phyloP scores from a whole-genome alignment of 2,329 filamentous ascomycete genomes.

The Chaetothyriales sp. region DNA sequence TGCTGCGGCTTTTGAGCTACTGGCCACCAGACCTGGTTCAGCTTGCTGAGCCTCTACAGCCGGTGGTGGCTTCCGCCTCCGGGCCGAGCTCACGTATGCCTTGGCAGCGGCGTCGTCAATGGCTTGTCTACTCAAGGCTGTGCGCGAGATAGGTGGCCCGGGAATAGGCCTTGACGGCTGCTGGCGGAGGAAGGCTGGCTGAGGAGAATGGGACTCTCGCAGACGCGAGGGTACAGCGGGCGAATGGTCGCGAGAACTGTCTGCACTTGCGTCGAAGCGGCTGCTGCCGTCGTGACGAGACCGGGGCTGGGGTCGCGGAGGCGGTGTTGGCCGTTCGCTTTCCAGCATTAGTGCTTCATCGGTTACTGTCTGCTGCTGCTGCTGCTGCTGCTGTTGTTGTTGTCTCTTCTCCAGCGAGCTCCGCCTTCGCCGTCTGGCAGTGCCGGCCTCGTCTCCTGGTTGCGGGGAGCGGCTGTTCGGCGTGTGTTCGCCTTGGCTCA shows the following conservation, averaged over 20 bases:
- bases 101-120: slow-evolving; percentile 69
- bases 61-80: slow-evolving; percentile 55
- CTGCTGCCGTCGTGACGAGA: too few relatives aligned
- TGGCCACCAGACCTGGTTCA: slow-evolving; percentile 53
- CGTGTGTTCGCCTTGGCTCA: slow-evolving; percentile 51
- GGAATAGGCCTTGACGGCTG: slow-evolving; percentile 27
- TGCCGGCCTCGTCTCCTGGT: slow-evolving; percentile 4
- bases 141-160: slow-evolving; percentile 36
- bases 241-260: slow-evolving; percentile 33
- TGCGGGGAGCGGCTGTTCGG: slow-evolving; percentile 15
- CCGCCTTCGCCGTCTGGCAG: slow-evolving; percentile 12
- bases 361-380: slow-evolving; percentile 15
- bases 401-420: slow-evolving; percentile 14
- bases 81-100: slow-evolving; percentile 74
- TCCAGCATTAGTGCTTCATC: slow-evolving; percentile 65
- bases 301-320: slow-evolving; percentile 20
- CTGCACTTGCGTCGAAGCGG: slow-evolving; percentile 8
- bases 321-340: slow-evolving; percentile 44
- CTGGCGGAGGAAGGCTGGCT: slow-evolving; percentile 47
- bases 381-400: slow-evolving; percentile 15
- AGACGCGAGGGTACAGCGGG: slow-evolving; percentile 35
- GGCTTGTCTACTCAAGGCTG: slow-evolving; percentile 56
- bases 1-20: slow-evolving; percentile 14
- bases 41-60: slow-evolving; percentile 30
- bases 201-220: slow-evolving; percentile 27